Evolutionary conservation across 2,329 filamentous ascomycete genomes (phyloP), one percentile per base, ranked within the genome.

Genomic region (Chrysoporthe puriensis): DNA sequence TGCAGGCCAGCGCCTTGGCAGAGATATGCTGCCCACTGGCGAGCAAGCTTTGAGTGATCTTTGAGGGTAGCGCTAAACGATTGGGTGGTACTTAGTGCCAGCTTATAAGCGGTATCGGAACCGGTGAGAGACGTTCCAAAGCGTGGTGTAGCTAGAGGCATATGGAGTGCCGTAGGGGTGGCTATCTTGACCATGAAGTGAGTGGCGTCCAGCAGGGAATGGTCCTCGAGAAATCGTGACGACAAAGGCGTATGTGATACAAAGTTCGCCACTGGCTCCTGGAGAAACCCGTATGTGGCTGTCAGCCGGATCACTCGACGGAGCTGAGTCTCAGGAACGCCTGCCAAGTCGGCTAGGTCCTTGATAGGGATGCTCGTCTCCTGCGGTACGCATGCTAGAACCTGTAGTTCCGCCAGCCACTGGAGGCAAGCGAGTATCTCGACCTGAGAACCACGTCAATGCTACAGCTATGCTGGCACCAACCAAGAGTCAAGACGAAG

Each of bases 341-440:
- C 75, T 1, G 76, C 69, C 3, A 84, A 70, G 18, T 81, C 78
- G 5, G 82, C 80, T 1, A 84, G 70, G 61, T 84, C 82, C 46
- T 77, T 74, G 59, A 76, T 70, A 1, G 75, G 70, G 9, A 81
- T 76, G 52, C 71, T 78, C 32, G 74, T 77, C 5, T 59, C 64
- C 1, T 80, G 71, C 0, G 82, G 82, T n/a, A 84, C 79, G 69
- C 75, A 83, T 3, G 80, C 79, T 0, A 82, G 76, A 4, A 83
- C 73, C 62, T 83, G 80, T 67, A 80, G 80, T 14, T 83, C 78
- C 6, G 76, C 78, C 16, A 83, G 74, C 82, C 80, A 84, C 68
- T 76, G 76, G 7, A 82, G 67, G 60, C 80, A 82, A 3, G 73
- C 71, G 18, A 74, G 71, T 2, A 74, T 59, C 52, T 64, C 50